Conservation (phyloP, 2,329 filamentous ascomycete species). For the Tympanopsis confertula region DNA sequence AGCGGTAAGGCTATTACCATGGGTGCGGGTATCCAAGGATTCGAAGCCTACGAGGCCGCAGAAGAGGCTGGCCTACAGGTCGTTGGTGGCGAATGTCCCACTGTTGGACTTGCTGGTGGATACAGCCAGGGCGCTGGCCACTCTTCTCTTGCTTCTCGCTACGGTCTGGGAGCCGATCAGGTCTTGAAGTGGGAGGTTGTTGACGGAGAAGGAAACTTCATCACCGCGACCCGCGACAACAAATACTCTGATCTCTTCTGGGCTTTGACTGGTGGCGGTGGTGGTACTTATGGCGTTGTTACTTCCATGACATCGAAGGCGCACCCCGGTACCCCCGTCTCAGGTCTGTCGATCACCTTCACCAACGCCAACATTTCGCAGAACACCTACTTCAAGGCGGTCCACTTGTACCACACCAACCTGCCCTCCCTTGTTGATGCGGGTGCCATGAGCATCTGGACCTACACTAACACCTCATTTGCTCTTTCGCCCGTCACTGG, state of each 20-base stretch:
- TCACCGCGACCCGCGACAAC: constrained; percentile 21
- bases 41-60: constrained; percentile 23
- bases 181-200: constrained; percentile 30
- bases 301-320: constrained; percentile 32
- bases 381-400: constrained; percentile 27
- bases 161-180: constrained; percentile 36
- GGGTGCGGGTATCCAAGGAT: constrained; percentile 29
- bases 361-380: constrained; percentile 12
- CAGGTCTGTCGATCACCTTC: constrained; percentile 25
- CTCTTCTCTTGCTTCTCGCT: constrained; percentile 24
- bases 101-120: constrained; percentile 34
- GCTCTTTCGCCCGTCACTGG: constrained; percentile 22
- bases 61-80: constrained; percentile 19
- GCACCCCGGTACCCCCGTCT: constrained; percentile 20
- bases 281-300: constrained; percentile 33
- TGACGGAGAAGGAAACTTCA: constrained; percentile 21
- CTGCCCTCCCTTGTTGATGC: constrained; percentile 27
- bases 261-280: constrained; percentile 34
- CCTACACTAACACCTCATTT: constrained; percentile 25
- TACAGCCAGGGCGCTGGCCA: constrained; percentile 40
- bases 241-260: constrained; percentile 35
- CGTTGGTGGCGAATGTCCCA: constrained; percentile 30
- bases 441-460: constrained; percentile 26
- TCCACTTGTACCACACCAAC: constrained; percentile 23
- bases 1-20: constrained; percentile 27